Conservation (phyloP, 1,284 basidiomycete genomes). For the Heterobasidion parviporum region DNA sequence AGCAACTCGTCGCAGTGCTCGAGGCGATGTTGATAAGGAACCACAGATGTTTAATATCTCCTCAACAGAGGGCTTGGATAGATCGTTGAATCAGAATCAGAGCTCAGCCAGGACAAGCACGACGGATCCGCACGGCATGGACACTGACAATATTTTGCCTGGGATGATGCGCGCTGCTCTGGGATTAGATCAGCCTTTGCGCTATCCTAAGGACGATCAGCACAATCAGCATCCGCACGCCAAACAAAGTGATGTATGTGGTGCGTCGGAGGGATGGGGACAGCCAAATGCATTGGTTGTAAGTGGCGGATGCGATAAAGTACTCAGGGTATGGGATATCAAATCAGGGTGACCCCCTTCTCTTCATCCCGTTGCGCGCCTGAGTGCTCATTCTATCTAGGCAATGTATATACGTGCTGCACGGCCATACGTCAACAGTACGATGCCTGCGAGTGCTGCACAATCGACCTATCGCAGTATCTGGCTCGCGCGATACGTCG, state of each 20-base stretch:
- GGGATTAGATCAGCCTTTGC: slow-evolving; percentile 20
- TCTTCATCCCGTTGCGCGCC: not conserved
- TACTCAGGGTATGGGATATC: slow-evolving; percentile 88
- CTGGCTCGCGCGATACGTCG: slow-evolving; percentile 83
- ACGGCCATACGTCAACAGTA: slow-evolving; percentile 87
- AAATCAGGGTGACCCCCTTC: slow-evolving; percentile 57
- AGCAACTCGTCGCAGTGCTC: too few species aligned
- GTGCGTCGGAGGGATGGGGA: slow-evolving; percentile 60
- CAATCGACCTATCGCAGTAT: slow-evolving; percentile 81
- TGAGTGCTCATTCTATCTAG: slow-evolving; percentile 26
- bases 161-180: slow-evolving; percentile 24
- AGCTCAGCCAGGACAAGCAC: slow-evolving; percentile 9
- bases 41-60: too few species aligned
- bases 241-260: slow-evolving; percentile 56
- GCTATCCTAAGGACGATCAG: slow-evolving; percentile 1
- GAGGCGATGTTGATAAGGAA: too few species aligned
- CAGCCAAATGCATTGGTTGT: slow-evolving; percentile 67
- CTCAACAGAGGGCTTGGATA: slow-evolving; percentile 1
- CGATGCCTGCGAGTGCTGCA: slow-evolving; percentile 88
- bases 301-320: slow-evolving; percentile 90
- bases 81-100: slow-evolving; percentile 7
- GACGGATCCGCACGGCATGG: slow-evolving; percentile 15
- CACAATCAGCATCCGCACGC: not conserved
- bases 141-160: slow-evolving; percentile 18
- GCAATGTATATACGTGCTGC: slow-evolving; percentile 71